Evolutionary conservation across 1,139 yeast species (phyloP), one percentile per base, ranked within the genome.

Genomic region (Debaryomyces psychrophilus): DNA sequence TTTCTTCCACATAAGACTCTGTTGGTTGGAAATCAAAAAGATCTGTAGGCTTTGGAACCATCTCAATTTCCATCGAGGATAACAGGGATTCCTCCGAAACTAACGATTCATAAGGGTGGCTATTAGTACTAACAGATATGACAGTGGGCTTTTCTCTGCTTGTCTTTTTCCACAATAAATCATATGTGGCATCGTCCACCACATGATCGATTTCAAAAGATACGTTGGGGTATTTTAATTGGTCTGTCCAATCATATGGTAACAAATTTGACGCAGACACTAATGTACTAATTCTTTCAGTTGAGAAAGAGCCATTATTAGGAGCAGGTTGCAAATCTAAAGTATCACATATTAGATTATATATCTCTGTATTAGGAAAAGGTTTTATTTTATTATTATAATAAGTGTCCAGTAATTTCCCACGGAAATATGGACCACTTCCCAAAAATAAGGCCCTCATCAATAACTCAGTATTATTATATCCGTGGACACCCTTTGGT

Each of bases 361-460:
- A 92, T 7, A 92, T 76, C 50, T 89, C 89, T 8, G 78, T 72
- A 61, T 90, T 92, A 6, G 73, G 69, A 58, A 92, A 87, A 2
- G 97, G 96, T 50, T 69, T 62, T 23, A 86, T 63, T 64, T 67
- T 70, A 48, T 61, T 60, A 8, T 60, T 55, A 2, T 48, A 36
- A 5, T 43, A 46, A 42, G 48, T 43, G 22, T 57, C 55, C 1
- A 58, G 52, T 38, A 76, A 61, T 37, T 55, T 55, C 27, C 56
- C 46, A 25, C 57, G 54, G 64, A 90, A 90, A 59, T 78, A 87
- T 1, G 97, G 97, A 0, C 98, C 98, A 6, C 77, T 65, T 0
- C 86, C 96, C 37, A 89, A 59, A 61, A 92, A 92, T 11, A 88
- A 58, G 0, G 96, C 92, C 46, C 96, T 71, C 96, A 90, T 90